These are phyloP conservation scores for Sporothrix globosa DNA, from an alignment of 2,329 filamentous ascomycete genomes.

Conservation along the genomic window DNA sequence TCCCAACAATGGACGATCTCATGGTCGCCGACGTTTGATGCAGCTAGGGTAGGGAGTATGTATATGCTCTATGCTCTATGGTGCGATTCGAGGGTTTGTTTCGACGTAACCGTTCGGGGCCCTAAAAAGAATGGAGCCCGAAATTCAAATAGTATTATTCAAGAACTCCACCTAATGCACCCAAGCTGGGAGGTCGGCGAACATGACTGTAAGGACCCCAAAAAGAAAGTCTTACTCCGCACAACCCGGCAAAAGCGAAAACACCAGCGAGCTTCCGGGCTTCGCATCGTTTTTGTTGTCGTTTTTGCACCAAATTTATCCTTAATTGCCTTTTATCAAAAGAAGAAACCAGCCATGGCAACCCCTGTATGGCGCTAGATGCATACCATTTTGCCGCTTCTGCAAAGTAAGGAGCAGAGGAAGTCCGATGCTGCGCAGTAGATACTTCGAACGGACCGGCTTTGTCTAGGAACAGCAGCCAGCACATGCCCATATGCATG, in stretches of 20 bases:
- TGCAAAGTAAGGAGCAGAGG: not conserved
- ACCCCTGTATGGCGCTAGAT: not conserved
- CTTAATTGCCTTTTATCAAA: not conserved
- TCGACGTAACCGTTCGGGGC: no score
- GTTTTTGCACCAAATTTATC: not conserved
- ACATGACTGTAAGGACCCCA: not conserved
- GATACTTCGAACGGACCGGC: not conserved
- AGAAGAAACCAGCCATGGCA: not conserved
- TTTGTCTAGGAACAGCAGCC: not conserved
- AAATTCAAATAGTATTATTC: not conserved
- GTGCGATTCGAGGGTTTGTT: no score
- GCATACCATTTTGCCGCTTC: slow-evolving; percentile 1
- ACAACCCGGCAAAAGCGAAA: no score
- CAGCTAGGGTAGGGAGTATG: no score
- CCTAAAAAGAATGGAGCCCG: slow-evolving; percentile 9
- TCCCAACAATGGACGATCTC: no score
- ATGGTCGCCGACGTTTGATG: no score
- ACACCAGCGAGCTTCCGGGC: not conserved
- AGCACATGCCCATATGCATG: not conserved
- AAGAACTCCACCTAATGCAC: not conserved
- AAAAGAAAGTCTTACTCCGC: no score
- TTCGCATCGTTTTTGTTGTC: not conserved
- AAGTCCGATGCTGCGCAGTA: not conserved
- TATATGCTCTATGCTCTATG: no score
- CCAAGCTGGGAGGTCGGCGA: not conserved